Evolutionary conservation across 257 asterid species (phyloP).

Genomic region (Solanum pimpinellifolium): DNA sequence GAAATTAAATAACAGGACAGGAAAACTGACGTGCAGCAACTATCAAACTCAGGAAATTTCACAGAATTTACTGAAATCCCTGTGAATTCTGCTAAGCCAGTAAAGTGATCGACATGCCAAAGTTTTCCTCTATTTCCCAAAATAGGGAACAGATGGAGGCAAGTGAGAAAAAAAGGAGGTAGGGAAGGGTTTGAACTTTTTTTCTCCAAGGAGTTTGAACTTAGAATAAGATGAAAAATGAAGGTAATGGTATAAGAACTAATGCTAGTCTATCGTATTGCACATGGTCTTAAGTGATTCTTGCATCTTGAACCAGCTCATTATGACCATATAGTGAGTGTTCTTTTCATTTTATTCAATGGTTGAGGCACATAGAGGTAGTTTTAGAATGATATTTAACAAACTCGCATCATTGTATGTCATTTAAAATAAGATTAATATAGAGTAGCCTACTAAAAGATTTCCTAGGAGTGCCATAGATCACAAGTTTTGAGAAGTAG

Average conservation of each 20-base stretch:
- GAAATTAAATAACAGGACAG: not conserved
- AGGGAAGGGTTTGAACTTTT: not conserved
- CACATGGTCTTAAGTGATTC: not conserved
- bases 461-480: not conserved
- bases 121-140: not conserved
- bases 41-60: not conserved
- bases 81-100: not conserved
- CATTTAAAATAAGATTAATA: not conserved
- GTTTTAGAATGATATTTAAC: not conserved
- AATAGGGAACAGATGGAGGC: not conserved
- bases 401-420: not conserved
- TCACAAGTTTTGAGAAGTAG: not conserved
- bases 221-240: not conserved
- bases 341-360: not conserved
- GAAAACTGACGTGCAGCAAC: not conserved
- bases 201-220: not conserved
- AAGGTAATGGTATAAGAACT: not conserved
- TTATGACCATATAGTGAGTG: not conserved
- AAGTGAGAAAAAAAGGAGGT: not conserved
- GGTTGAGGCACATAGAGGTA: not conserved
- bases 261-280: not conserved
- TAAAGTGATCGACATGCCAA: not conserved
- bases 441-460: not conserved
- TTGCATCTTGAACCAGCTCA: not conserved
- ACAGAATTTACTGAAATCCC: not conserved